These are phyloP conservation scores for Lomentospora prolificans DNA, from an alignment of 2,329 filamentous ascomycete genomes.

Conservation along the genomic window DNA sequence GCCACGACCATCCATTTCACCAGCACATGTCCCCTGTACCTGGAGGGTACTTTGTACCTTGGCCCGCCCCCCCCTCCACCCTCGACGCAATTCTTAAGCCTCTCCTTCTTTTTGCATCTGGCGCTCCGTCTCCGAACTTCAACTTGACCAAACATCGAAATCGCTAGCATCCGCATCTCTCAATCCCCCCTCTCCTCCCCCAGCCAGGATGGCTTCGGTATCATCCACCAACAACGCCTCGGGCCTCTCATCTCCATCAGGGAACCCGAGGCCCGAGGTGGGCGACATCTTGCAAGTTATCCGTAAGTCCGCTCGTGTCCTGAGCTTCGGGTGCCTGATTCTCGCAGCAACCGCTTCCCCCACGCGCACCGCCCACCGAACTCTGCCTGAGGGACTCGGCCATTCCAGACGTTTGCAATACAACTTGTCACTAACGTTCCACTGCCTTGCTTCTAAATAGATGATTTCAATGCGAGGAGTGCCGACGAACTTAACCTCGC, in stretches of 20 bases:
- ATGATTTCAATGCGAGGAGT: slow-evolving; percentile 86
- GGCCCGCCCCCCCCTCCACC: background rate
- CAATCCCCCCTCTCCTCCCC: no score
- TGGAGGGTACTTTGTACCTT: slow-evolving; percentile 2
- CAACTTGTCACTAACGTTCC: background rate
- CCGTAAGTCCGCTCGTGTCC: slow-evolving; percentile 40
- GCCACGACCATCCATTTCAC: no score
- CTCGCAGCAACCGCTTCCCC: background rate
- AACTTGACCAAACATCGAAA: slow-evolving; percentile 11
- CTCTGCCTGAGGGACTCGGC: slow-evolving; percentile 5
- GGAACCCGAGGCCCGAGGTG: slow-evolving; percentile 39
- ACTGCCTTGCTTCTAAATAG: slow-evolving; percentile 31
- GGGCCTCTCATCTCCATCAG: background rate
- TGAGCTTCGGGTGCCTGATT: background rate
- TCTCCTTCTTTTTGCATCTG: slow-evolving; percentile 12
- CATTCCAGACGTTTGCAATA: no score
- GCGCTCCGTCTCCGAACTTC: slow-evolving; percentile 13
- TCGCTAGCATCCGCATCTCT: slow-evolving; percentile 12
- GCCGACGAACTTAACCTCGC: slow-evolving; percentile 83
- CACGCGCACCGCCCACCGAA: slow-evolving; percentile 2
- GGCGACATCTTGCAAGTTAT: slow-evolving; percentile 63
- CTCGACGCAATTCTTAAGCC: background rate
- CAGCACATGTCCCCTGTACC: no score
- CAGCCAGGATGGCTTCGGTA: slow-evolving; percentile 30
- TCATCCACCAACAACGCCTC: slow-evolving; percentile 5